These are phyloP conservation scores for Fusarium sp. DNA, from an alignment of 2,329 filamentous ascomycete species.

Conservation along the genomic window DNA sequence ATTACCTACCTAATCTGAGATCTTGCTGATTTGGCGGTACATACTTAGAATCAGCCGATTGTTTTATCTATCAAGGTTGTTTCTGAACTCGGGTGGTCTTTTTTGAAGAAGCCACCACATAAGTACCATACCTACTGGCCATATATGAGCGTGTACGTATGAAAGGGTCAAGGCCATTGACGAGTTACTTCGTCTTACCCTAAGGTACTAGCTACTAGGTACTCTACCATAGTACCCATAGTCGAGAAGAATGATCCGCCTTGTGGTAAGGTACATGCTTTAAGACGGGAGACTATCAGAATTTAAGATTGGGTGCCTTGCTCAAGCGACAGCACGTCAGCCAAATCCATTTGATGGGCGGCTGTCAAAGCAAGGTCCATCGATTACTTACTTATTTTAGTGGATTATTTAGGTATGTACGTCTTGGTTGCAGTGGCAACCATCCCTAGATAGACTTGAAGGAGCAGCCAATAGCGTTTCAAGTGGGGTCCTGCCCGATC, in stretches of 20 bases:
- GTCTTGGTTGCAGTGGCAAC: conserved; percentile 16
- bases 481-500: conserved; percentile 10
- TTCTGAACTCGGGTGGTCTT: not conserved
- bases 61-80: no score
- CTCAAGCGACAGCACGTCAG: not conserved
- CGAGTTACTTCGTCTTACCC: not conserved
- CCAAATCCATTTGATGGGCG: not conserved
- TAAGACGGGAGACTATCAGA: not conserved
- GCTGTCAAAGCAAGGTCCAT: not conserved
- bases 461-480: conserved; percentile 6
- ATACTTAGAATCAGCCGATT: not conserved
- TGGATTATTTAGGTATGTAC: not conserved
- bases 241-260: not conserved
- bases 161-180: not conserved
- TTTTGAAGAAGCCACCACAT: not conserved
- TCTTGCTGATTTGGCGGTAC: not conserved
- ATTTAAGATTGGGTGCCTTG: not conserved
- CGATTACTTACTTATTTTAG: not conserved
- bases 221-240: not conserved
- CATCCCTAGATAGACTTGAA: not conserved
- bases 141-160: not conserved
- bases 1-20: not conserved
- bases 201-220: not conserved
- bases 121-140: not conserved
- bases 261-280: not conserved